These are phyloP conservation scores for Ogataea polymorpha DNA, from an alignment of 805 yeast genomes.

Conservation along the genomic window DNA sequence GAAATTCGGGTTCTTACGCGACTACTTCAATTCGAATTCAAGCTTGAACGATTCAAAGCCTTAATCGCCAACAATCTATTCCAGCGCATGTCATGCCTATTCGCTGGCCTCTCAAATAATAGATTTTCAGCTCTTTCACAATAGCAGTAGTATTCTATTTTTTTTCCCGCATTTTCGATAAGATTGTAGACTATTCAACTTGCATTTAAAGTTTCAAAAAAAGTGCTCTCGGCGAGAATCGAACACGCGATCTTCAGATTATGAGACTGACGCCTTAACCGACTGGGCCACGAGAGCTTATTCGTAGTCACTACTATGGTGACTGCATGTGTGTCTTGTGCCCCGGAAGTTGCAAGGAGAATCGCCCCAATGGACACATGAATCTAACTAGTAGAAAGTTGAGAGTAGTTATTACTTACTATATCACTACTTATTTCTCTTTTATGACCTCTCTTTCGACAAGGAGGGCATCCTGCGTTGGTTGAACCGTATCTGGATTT, in stretches of 20 bases:
- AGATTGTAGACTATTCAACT: not conserved
- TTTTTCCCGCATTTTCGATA: not conserved
- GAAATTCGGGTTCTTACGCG: too few species aligned
- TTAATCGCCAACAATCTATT: not conserved
- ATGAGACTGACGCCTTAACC: slow-evolving; percentile 41
- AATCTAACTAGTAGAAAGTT: too few species aligned
- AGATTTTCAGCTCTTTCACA: not conserved
- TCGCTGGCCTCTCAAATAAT: not conserved
- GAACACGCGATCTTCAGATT: slow-evolving; percentile 42
- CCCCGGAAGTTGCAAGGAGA: too few species aligned
- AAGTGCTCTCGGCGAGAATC: slow-evolving; percentile 39
- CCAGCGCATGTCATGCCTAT: not conserved
- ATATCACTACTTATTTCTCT: slow-evolving; percentile 4
- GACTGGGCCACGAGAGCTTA: slow-evolving; percentile 38
- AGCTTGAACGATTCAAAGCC: not conserved
- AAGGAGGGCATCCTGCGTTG: slow-evolving; percentile 49
- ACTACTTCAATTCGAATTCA: not conserved
- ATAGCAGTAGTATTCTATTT: not conserved
- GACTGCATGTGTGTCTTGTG: too few species aligned
- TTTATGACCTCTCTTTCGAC: slow-evolving; percentile 36
- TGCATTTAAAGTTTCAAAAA: slow-evolving; percentile 1
- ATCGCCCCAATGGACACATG: too few species aligned
- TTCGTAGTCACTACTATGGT: not conserved
- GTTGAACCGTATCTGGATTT: slow-evolving; percentile 29
- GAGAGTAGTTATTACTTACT: too few species aligned